Evolutionary conservation across 331 rosid genomes (phyloP).

Genomic region (Acacia concinna): DNA sequence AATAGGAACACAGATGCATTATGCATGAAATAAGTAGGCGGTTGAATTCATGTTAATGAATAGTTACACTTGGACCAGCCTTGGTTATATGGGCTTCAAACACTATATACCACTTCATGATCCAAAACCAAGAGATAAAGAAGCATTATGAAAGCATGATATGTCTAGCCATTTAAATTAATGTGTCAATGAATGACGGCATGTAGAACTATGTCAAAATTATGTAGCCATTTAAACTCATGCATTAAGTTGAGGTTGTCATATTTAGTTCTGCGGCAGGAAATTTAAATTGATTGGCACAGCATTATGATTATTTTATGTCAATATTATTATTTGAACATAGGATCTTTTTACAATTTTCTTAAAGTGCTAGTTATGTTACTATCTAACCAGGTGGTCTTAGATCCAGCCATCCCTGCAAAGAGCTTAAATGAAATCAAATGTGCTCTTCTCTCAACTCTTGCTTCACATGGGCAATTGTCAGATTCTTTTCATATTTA

Average conservation of each 20-base stretch:
- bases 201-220: neutral
- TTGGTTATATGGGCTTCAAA: constrained; percentile 1
- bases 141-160: constrained; percentile 11
- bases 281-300: neutral
- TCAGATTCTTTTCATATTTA: constrained; percentile 57
- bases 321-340: neutral
- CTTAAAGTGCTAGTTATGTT: neutral
- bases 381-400: constrained; percentile 46
- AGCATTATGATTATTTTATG: neutral
- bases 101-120: neutral
- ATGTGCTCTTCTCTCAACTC: constrained; percentile 70
- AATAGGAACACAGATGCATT: neutral
- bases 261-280: neutral
- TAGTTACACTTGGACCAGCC: neutral
- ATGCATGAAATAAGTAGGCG: neutral
- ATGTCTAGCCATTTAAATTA: neutral
- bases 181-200: neutral
- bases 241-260: neutral
- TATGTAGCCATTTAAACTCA: neutral
- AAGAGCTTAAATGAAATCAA: constrained; percentile 62
- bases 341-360: neutral
- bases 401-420: constrained; percentile 43
- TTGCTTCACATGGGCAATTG: constrained; percentile 67
- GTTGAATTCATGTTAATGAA: neutral
- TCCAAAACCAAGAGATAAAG: neutral